Percentiles rank a stretch among this genome's conserved stretches.
phyloP scores from a whole-genome alignment of 768 basidiomycete genomes.

The Sarcodon sp. region DNA sequence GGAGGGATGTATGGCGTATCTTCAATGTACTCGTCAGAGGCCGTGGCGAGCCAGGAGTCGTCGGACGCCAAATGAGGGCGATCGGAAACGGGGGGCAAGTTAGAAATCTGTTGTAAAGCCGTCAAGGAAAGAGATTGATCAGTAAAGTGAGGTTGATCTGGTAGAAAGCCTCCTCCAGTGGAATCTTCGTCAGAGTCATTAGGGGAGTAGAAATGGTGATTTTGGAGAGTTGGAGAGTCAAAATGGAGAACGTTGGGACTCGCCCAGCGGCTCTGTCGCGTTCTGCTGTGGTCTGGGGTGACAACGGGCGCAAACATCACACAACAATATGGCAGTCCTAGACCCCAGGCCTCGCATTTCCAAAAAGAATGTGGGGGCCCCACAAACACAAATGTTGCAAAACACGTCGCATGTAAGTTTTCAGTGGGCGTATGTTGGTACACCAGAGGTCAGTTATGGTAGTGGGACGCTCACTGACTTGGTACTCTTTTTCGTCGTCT shows the following conservation, averaged over 20 bases:
- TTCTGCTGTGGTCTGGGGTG: not conserved
- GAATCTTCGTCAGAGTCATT: not conserved
- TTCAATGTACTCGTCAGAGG: constrained; percentile 2
- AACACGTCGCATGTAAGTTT: not conserved
- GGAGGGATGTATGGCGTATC: constrained; percentile 9
- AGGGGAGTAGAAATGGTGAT: not conserved
- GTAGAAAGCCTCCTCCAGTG: not conserved
- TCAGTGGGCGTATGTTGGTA: not conserved
- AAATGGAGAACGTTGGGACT: not conserved
- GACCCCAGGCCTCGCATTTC: not conserved
- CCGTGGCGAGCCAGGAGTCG: not conserved
- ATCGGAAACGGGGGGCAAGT: not conserved
- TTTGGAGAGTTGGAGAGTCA: not conserved
- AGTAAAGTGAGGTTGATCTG: not conserved
- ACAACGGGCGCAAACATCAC: not conserved
- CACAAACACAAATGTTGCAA: not conserved
- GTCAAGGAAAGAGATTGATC: not conserved
- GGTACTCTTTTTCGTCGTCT: not conserved
- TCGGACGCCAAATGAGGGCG: not conserved
- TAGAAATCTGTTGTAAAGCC: not conserved
- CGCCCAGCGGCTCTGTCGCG: not conserved
- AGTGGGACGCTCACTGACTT: not conserved
- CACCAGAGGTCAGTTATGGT: not conserved
- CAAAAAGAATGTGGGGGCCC: not conserved
- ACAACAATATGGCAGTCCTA: not conserved